Base-by-base conservation (phyloP, 2,329 filamentous ascomycete species). In the Graphilbum ipis-grandicollis region DNA sequence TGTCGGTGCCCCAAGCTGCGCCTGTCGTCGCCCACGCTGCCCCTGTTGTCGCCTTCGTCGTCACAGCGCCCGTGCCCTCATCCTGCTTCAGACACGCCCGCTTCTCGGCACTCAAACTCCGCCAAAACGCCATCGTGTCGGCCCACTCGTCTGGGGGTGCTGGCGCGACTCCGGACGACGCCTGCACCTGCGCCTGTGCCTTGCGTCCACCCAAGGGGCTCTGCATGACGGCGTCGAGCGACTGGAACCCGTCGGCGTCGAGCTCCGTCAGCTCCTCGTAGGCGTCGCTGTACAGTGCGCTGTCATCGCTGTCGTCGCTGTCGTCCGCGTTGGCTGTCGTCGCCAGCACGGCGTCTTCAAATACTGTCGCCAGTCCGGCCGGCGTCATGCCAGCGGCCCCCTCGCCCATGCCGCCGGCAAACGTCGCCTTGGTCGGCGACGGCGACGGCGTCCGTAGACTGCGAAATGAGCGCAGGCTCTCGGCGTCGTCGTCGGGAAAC, bases 71-170 rank as follows among this genome's bases (percentile, higher is more conserved):
- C 39, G 71, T 63, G 34, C 65, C 51, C 2, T 67, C 67, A 40
- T 75, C 71, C 4, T 55, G 58, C 47, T 76, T 71, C 23, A 78
- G 62, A 47, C 75, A 67, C 7, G 67, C 67, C 31, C 75, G 68
- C 48, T 75, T 71, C 23, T 78, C 68, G 2, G 63, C 59, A 8
- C 67, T 75, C 7, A 84, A 54, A 36, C 70, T 69, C 42, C 66
- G 73, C 79, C 79, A 84, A 47, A 78, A 82, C 0, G 68, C 59
- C 47, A 78, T 79, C 14, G 75, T 69, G n/a, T n/a, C n/a, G n/a
- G n/a, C n/a, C n/a, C n/a, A n/a, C n/a, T n/a, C n/a, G n/a, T n/a
- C n/a, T n/a, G n/a, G n/a, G n/a, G n/a, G n/a, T n/a, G n/a, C n/a
- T n/a, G n/a, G n/a, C n/a, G n/a, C n/a, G n/a, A n/a, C 8, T 25